Evolutionary conservation across 176 grass and related monocot species (phyloP).

Genomic region (Oryza australiensis): DNA sequence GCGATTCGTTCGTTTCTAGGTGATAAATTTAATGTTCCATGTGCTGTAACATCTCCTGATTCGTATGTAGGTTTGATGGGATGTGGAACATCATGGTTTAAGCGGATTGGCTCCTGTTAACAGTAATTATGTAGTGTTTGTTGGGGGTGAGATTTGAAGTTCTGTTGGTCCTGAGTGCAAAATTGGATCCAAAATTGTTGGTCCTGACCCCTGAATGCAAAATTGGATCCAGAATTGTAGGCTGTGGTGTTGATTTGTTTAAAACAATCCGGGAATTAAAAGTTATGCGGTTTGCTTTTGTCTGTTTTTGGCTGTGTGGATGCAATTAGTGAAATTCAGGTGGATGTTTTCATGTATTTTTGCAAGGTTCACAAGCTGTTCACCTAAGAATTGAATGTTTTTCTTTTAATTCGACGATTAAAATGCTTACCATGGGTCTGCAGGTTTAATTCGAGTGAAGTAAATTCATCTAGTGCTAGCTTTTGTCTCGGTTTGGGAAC

Average conservation of each 20-base stretch:
- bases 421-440: neutral
- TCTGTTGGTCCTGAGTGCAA: neutral
- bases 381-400: neutral
- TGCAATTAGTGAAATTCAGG: neutral
- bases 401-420: neutral
- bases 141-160: neutral
- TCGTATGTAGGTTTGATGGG: neutral
- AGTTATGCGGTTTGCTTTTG: neutral
- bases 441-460: neutral
- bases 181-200: no score
- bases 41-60: neutral
- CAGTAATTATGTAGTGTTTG: neutral
- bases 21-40: neutral
- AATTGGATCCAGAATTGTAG: conserved; percentile 22
- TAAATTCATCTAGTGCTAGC: neutral
- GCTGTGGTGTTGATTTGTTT: neutral
- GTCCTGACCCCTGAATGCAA: neutral
- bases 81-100: neutral
- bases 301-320: neutral
- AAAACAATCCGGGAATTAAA: neutral
- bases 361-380: neutral
- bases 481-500: neutral
- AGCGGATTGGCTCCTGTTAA: neutral
- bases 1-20: neutral
- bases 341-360: conserved; percentile 5